A percentile compares a stretch with the other conserved stretches of the same genome.
Evolutionary conservation across 345 rosid species (phyloP).

Genomic region (Nasturtium officinale): DNA sequence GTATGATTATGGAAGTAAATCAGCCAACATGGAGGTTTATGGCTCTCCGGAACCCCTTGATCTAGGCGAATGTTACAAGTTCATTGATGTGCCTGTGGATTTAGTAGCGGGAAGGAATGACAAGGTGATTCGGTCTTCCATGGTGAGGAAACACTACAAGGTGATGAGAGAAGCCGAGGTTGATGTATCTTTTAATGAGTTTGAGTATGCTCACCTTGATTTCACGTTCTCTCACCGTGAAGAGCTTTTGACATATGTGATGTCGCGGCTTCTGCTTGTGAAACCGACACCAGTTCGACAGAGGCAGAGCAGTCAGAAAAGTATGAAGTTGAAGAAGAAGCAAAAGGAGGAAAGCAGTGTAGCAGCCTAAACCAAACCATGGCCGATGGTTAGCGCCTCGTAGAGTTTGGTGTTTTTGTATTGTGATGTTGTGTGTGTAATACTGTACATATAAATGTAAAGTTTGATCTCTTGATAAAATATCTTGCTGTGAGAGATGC

Average conservation of each 20-base stretch:
- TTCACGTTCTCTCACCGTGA: conserved; percentile 91
- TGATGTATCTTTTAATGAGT: conserved; percentile 70
- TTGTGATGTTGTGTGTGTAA: conserved; percentile 26
- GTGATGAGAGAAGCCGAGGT: conserved; percentile 73
- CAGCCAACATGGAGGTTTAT: conserved; percentile 68
- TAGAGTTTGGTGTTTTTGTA: conserved; percentile 35
- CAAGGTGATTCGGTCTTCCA: conserved; percentile 73
- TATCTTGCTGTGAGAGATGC: conserved; percentile 11
- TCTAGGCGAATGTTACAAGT: conserved; percentile 66
- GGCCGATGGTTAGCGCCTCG: neutral
- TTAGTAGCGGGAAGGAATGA: conserved; percentile 87
- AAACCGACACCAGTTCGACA: conserved; percentile 44
- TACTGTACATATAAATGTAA: conserved; percentile 30
- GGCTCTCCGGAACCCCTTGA: conserved; percentile 86
- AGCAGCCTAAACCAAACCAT: conserved; percentile 25
- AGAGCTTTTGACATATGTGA: conserved; percentile 76
- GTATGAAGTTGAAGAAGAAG: conserved; percentile 53
- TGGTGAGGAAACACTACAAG: conserved; percentile 80
- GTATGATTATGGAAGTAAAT: conserved; percentile 76
- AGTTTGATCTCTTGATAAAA: conserved; percentile 23
- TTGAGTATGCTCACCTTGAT: conserved; percentile 92
- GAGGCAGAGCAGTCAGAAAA: conserved; percentile 44
- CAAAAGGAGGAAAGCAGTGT: conserved; percentile 33
- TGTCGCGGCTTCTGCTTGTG: conserved; percentile 75
- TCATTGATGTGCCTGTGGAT: conserved; percentile 77